Evolutionary conservation across 164 flowering plant genomes (phyloP).

Genomic region (Saururus chinensis): DNA sequence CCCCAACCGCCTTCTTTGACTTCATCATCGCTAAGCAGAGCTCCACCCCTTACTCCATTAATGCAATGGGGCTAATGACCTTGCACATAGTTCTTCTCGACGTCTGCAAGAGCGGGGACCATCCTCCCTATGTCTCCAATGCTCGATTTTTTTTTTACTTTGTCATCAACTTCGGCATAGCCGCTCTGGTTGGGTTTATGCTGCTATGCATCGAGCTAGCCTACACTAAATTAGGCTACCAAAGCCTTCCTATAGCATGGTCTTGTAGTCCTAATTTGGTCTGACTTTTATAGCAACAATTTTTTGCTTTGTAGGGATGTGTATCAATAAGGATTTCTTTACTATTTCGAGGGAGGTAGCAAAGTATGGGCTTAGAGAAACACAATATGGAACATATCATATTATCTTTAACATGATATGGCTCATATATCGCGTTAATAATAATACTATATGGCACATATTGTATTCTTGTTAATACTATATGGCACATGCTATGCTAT

Average conservation of each 20-base stretch:
- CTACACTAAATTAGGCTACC: conserved; percentile 8
- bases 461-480: too few relatives aligned
- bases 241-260: conserved; percentile 13
- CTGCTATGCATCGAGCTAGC: conserved; percentile 9
- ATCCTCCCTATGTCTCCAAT: conserved; percentile 8
- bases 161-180: conserved; percentile 8
- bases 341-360: conserved; percentile 42
- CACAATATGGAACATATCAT: too few relatives aligned
- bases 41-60: conserved; percentile 17
- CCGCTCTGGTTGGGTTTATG: too few relatives aligned
- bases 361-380: conserved; percentile 33
- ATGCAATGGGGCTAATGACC: conserved; percentile 21
- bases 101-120: conserved; percentile 12
- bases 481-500: too few relatives aligned
- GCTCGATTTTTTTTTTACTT: conserved; percentile 15
- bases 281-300: conserved; percentile 12
- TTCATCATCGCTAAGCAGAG: conserved; percentile 16
- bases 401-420: too few relatives aligned
- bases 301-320: conserved; percentile 12
- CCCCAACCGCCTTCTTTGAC: conserved; percentile 21
- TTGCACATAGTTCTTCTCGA: conserved; percentile 18
- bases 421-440: too few relatives aligned
- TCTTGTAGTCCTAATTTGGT: conserved; percentile 18
- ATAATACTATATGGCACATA: too few relatives aligned
- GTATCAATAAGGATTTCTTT: too few relatives aligned